These are phyloP conservation scores for Zostera marina DNA, from an alignment of 116 monocot genomes.

Conservation along the genomic window DNA sequence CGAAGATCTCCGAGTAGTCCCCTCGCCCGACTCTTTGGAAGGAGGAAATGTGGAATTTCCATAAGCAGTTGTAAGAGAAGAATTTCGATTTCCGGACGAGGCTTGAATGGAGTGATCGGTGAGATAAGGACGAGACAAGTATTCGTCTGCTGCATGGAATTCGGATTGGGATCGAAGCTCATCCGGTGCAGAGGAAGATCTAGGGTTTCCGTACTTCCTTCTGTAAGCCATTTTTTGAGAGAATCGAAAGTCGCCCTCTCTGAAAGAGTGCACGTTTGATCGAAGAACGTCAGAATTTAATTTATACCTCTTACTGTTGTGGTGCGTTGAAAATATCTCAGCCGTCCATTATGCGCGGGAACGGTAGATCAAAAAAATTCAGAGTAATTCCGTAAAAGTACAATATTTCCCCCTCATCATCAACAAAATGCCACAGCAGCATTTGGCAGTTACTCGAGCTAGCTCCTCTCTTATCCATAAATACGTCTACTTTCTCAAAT, in stretches of 20 bases:
- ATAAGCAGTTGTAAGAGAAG: background rate
- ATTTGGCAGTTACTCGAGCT: background rate
- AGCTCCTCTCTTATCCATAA: background rate
- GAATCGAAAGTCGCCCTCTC: background rate
- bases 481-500: conserved; percentile 18
- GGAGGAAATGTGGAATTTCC: background rate
- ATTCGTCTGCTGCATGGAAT: background rate
- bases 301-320: background rate
- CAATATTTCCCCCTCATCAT: too few species aligned
- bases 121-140: background rate
- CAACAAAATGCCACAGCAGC: background rate
- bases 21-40: background rate
- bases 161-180: background rate
- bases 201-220: conserved; percentile 1
- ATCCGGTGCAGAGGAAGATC: background rate
- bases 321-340: background rate
- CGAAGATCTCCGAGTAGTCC: background rate
- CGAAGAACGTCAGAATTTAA: background rate
- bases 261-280: background rate
- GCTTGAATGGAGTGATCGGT: background rate
- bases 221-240: background rate
- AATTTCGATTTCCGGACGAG: background rate
- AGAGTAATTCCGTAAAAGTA: too few species aligned
- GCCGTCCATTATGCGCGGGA: conserved; percentile 2
- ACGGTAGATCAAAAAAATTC: conserved; percentile 5